Conservation (phyloP, 2,329 filamentous ascomycete species). For the Neopestalotiopsis sp. region DNA sequence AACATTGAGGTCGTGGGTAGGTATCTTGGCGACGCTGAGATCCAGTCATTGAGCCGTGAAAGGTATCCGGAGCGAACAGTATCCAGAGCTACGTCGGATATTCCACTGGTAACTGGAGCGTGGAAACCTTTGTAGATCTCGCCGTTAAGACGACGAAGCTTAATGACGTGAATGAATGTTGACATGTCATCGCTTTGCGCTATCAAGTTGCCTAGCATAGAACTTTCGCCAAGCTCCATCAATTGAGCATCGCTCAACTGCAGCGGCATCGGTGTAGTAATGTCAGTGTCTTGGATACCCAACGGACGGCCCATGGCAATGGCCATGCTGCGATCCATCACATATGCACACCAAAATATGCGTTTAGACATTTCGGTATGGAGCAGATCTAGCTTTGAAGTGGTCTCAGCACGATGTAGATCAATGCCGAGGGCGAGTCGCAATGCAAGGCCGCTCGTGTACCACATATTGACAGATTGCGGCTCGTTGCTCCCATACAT, state of each 20-base stretch:
- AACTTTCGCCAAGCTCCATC: neutral
- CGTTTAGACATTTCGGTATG: conserved; percentile 33
- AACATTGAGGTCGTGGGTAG: neutral
- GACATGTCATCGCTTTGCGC: neutral
- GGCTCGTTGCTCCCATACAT: conserved; percentile 35
- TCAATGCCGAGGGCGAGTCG: conserved; percentile 30
- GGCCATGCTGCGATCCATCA: conserved; percentile 32
- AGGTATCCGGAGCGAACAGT: neutral
- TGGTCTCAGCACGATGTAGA: conserved; percentile 27
- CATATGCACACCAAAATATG: conserved; percentile 37
- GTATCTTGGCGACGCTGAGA: neutral
- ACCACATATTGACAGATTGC: conserved; percentile 33
- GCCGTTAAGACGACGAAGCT: neutral
- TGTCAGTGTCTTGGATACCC: conserved; percentile 31
- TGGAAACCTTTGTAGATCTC: neutral
- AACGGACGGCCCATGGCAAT: conserved; percentile 33
- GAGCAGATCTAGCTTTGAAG: conserved; percentile 21
- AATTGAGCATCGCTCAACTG: neutral
- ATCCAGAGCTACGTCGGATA: neutral
- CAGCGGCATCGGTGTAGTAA: conserved; percentile 26
- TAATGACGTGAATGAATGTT: neutral
- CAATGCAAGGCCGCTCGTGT: conserved; percentile 29
- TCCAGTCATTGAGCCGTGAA: neutral
- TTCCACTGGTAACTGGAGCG: neutral
- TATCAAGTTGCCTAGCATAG: neutral